Evolutionary conservation across 495 filamentous ascomycete genomes (phyloP).

Genomic region (Penicillium angulare): DNA sequence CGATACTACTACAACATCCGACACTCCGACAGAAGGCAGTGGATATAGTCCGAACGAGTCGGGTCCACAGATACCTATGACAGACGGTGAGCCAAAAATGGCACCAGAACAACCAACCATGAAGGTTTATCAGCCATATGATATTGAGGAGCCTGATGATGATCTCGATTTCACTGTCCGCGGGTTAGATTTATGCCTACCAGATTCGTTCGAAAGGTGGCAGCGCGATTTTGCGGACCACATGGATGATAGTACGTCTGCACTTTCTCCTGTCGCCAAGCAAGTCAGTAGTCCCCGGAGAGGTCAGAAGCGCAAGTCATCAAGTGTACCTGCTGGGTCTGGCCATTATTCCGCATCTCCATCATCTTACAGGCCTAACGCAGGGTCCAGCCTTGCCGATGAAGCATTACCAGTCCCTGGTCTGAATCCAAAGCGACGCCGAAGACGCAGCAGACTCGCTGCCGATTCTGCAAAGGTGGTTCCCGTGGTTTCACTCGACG

Average conservation of each 20-base stretch:
- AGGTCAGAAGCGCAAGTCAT: conserved; percentile 43
- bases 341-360: neutral
- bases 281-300: no score
- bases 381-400: conserved; percentile 6
- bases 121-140: conserved; percentile 38
- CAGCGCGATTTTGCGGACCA: conserved; percentile 35
- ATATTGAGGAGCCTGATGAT: conserved; percentile 45
- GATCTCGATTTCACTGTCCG: conserved; percentile 14
- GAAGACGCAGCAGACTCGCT: conserved; percentile 19
- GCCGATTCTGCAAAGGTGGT: conserved; percentile 5
- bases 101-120: neutral
- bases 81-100: neutral
- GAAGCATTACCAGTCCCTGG: conserved; percentile 6
- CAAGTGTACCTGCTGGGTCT: neutral
- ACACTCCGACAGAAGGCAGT: conserved; percentile 8
- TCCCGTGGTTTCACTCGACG: conserved; percentile 8
- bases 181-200: conserved; percentile 9
- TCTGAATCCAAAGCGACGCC: conserved; percentile 27
- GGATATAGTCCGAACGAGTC: conserved; percentile 16
- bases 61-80: conserved; percentile 14
- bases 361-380: neutral
- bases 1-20: neutral
- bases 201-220: conserved; percentile 25
- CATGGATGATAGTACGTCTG: conserved; percentile 32
- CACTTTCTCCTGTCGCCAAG: no score